These are phyloP conservation scores for Oxalis stricta DNA, from an alignment of 441 rosid species.

Conservation along the genomic window DNA sequence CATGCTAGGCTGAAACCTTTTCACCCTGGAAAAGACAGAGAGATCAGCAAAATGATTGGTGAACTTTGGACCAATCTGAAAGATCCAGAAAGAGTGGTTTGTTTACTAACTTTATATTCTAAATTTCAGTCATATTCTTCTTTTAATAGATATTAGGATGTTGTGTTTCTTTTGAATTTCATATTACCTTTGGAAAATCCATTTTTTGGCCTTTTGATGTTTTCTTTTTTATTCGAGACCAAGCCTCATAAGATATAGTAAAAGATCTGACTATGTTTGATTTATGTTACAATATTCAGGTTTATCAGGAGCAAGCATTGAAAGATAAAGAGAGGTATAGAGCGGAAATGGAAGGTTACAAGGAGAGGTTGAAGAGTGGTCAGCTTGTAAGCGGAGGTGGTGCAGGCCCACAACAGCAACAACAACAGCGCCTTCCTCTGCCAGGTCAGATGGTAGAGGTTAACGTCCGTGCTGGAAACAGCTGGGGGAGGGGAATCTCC, in stretches of 20 bases:
- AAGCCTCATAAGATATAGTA: too few species aligned
- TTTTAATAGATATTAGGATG: too few species aligned
- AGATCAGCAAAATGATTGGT: conserved; percentile 89
- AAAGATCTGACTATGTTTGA: background rate
- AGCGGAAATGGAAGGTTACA: conserved; percentile 75
- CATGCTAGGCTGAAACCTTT: conserved; percentile 81
- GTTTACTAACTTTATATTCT: conserved; percentile 8
- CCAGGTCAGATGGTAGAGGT: too few species aligned
- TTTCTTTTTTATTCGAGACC: too few species aligned
- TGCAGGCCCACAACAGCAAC: conserved; percentile 61
- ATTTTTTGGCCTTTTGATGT: too few species aligned
- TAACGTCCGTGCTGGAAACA: conserved; percentile 32
- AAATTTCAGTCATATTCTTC: background rate
- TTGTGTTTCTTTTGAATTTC: too few species aligned
- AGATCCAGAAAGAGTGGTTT: conserved; percentile 51
- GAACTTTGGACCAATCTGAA: conserved; percentile 78
- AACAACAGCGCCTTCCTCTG: conserved; percentile 56
- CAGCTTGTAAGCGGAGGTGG: conserved; percentile 45
- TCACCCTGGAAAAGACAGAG: conserved; percentile 86
- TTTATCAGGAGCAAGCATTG: conserved; percentile 71
- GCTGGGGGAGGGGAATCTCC: conserved; percentile 43
- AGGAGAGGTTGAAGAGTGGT: conserved; percentile 47
- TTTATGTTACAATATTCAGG: conserved; percentile 23
- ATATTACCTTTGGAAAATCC: too few species aligned
- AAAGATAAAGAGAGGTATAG: conserved; percentile 83